Evolutionary conservation across 2,329 filamentous ascomycete species (phyloP).

Genomic region (Gnomoniopsis smithogilvyi): DNA sequence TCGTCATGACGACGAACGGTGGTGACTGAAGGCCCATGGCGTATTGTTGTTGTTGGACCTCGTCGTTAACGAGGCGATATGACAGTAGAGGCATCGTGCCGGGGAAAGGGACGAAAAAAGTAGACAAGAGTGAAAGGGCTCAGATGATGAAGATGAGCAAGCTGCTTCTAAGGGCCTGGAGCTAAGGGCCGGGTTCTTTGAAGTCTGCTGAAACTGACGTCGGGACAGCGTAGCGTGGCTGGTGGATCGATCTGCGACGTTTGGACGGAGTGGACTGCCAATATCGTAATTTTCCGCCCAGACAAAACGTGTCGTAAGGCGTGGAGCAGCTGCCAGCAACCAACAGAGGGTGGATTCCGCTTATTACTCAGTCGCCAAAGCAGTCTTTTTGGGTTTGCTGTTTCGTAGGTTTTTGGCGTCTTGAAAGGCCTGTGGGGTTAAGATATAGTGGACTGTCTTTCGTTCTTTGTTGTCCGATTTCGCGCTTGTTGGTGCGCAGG

Average conservation of each 20-base stretch:
- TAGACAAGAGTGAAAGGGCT: neutral
- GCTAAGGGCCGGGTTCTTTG: neutral
- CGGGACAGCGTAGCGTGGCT: neutral
- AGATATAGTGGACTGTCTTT: neutral
- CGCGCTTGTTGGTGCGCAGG: neutral
- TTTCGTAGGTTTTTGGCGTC: neutral
- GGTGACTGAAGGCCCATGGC: constrained; percentile 30
- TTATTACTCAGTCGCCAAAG: neutral
- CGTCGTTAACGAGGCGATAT: constrained; percentile 36
- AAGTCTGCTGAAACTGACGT: neutral
- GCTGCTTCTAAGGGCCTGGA: neutral
- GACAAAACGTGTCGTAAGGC: neutral
- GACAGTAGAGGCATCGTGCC: constrained; percentile 34
- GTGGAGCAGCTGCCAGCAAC: neutral
- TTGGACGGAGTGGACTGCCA: neutral
- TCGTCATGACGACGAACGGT: constrained; percentile 36
- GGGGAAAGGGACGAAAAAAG: neutral
- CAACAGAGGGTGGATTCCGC: neutral
- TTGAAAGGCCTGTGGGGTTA: neutral
- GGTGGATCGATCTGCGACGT: neutral
- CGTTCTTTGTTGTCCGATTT: neutral
- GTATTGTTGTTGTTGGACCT: constrained; percentile 19
- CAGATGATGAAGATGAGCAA: neutral
- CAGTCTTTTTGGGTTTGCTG: neutral
- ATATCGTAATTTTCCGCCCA: neutral